Percentiles rank a stretch among this genome's conserved stretches.
phyloP scores from a whole-genome alignment of 1,284 basidiomycete species.

The Apiotrichum laibachii region DNA sequence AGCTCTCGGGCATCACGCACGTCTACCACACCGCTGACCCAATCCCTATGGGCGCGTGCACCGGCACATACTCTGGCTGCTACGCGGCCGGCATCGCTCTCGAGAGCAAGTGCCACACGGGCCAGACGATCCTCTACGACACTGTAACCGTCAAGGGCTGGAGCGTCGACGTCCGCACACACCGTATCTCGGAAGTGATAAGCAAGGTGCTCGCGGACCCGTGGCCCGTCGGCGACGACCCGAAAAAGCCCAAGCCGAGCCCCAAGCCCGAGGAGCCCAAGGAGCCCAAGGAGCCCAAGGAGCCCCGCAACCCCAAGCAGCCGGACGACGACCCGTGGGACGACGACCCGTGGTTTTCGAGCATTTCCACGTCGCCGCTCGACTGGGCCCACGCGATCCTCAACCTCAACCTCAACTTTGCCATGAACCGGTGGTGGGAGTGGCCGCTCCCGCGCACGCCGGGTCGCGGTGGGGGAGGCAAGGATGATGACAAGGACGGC shows the following conservation, averaged over 20 bases:
- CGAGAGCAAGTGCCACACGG: conserved; percentile 67
- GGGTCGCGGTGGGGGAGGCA: not conserved
- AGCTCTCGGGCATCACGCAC: conserved; percentile 54
- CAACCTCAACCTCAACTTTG: not conserved
- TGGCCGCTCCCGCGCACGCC: not conserved
- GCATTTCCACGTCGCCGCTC: not conserved
- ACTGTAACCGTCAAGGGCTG: conserved; percentile 79
- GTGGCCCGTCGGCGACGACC: conserved; percentile 57
- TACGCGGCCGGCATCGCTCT: conserved; percentile 52
- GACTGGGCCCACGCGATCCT: not conserved
- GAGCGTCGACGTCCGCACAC: conserved; percentile 72
- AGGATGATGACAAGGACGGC: conserved; percentile 1
- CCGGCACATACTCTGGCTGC: conserved; percentile 50
- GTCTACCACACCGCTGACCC: conserved; percentile 59
- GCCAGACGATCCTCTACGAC: conserved; percentile 81
- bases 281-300: not conserved
- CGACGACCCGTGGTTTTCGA: not conserved
- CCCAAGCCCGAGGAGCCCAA: conserved; percentile 3
- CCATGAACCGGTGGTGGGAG: conserved; percentile 1
- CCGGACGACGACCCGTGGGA: not conserved
- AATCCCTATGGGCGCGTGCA: conserved; percentile 53
- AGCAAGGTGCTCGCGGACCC: conserved; percentile 68
- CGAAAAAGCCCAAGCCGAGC: not conserved
- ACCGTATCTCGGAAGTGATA: conserved; percentile 73
- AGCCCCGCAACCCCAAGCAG: not conserved